Evolutionary conservation across 805 yeast species (phyloP).

Genomic region (Wickerhamomyces sydowiorum): DNA sequence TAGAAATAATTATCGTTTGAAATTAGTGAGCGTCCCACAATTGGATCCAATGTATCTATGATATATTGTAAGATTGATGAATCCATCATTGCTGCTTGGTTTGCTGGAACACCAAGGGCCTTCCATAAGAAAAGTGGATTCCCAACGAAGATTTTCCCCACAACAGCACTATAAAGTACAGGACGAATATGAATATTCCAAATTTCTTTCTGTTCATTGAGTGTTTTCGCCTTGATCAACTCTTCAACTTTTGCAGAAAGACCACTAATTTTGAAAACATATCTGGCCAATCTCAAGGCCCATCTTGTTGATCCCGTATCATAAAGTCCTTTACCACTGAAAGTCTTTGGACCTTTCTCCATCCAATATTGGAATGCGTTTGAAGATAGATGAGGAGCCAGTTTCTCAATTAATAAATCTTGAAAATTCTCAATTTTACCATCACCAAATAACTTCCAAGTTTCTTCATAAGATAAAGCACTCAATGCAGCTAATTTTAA

Average conservation of each 20-base stretch:
- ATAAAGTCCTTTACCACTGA: constrained; percentile 60
- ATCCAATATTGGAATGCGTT: constrained; percentile 81
- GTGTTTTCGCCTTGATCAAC: constrained; percentile 49
- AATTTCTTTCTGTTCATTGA: constrained; percentile 56
- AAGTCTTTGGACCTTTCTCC: constrained; percentile 54
- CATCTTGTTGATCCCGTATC: constrained; percentile 85
- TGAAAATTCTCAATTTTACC: constrained; percentile 55
- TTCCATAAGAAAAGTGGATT: constrained; percentile 85
- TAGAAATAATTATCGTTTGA: constrained; percentile 75
- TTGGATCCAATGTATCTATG: constrained; percentile 73
- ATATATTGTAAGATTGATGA: constrained; percentile 65
- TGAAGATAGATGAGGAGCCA: constrained; percentile 70
- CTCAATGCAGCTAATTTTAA: constrained; percentile 69
- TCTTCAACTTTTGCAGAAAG: constrained; percentile 43
- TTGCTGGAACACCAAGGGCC: constrained; percentile 84
- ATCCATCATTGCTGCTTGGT: constrained; percentile 80
- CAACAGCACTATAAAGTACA: constrained; percentile 62
- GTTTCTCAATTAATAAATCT: constrained; percentile 45
- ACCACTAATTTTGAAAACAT: constrained; percentile 53
- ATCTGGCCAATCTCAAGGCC: constrained; percentile 69
- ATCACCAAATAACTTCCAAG: constrained; percentile 74
- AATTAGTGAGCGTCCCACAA: constrained; percentile 55
- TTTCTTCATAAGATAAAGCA: constrained; percentile 46
- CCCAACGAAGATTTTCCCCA: constrained; percentile 64
- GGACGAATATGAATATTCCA: constrained; percentile 66